Percentiles rank a stretch among this genome's conserved stretches.
Evolutionary conservation across 106 monocot species (phyloP).

Genomic region (Ottelia alismoides): DNA sequence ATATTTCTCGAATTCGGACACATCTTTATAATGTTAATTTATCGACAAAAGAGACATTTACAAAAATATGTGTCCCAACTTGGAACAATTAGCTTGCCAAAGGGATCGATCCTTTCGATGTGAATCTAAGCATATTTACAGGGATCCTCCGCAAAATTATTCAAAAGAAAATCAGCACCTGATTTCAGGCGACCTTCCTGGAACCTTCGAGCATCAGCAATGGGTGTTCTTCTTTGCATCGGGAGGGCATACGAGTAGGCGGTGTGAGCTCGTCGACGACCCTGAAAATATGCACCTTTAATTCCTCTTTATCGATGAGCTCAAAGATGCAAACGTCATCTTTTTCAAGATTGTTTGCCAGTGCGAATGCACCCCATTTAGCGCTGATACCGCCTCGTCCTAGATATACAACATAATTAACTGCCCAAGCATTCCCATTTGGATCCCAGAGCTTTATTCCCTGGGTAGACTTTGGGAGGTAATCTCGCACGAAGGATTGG

Average conservation of each 20-base stretch:
- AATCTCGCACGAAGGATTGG: constrained; percentile 2
- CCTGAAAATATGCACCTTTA: constrained; percentile 21
- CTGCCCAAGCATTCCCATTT: constrained; percentile 5
- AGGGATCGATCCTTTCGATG: too few relatives aligned
- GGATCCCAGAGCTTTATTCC: constrained; percentile 10
- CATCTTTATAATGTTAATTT: too few relatives aligned
- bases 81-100: too few relatives aligned
- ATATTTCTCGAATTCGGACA: too few relatives aligned
- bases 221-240: background rate
- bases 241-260: background rate
- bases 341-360: constrained; percentile 7
- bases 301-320: constrained; percentile 5
- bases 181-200: background rate
- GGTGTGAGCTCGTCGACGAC: constrained; percentile 16
- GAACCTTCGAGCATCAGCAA: background rate
- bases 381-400: constrained; percentile 9
- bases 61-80: too few relatives aligned
- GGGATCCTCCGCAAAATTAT: too few relatives aligned
- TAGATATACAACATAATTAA: constrained; percentile 1
- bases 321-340: constrained; percentile 22
- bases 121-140: too few relatives aligned
- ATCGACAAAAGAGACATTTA: too few relatives aligned
- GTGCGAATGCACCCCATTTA: constrained; percentile 13
- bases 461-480: constrained; percentile 1
- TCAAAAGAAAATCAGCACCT: too few relatives aligned